phyloP scores from a whole-genome alignment of 192 early-diverging fungal species.

The Entomortierella lignicola region DNA sequence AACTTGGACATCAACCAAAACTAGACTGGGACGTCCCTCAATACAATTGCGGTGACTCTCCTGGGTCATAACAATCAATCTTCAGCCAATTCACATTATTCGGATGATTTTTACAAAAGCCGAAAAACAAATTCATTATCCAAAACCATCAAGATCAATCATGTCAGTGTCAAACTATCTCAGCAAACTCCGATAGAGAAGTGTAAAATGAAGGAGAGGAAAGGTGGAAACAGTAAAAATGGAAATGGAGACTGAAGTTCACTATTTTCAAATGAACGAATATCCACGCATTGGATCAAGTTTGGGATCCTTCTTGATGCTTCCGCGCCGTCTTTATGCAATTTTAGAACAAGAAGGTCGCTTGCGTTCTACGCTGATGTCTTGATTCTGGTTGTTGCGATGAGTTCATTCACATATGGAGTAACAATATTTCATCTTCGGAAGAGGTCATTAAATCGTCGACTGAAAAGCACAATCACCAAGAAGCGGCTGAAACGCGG shows the following conservation, averaged over 20 bases:
- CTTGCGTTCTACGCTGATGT: constrained; percentile 26
- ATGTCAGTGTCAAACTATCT: constrained; percentile 1
- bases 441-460: constrained; percentile 60
- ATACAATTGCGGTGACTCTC: constrained; percentile 30
- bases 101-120: constrained; percentile 20
- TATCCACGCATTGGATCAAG: constrained; percentile 86
- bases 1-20: not conserved
- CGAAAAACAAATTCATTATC: constrained; percentile 5
- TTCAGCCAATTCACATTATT: constrained; percentile 7
- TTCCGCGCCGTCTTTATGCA: constrained; percentile 73
- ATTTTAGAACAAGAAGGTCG: constrained; percentile 71
- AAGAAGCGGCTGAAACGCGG: constrained; percentile 66
- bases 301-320: constrained; percentile 77
- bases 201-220: constrained; percentile 10
- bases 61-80: constrained; percentile 18
- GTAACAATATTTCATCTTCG: constrained; percentile 77
- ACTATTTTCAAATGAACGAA: constrained; percentile 93
- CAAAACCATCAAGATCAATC: not conserved
- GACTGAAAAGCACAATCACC: constrained; percentile 68
- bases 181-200: constrained; percentile 6
- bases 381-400: constrained; percentile 33
- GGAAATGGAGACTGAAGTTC: constrained; percentile 73
- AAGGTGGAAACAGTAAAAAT: constrained; percentile 8
- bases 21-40: constrained; percentile 18
- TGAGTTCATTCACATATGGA: constrained; percentile 55